phyloP scores from a whole-genome alignment of 306 rosid species.

The Castanea crenata region DNA sequence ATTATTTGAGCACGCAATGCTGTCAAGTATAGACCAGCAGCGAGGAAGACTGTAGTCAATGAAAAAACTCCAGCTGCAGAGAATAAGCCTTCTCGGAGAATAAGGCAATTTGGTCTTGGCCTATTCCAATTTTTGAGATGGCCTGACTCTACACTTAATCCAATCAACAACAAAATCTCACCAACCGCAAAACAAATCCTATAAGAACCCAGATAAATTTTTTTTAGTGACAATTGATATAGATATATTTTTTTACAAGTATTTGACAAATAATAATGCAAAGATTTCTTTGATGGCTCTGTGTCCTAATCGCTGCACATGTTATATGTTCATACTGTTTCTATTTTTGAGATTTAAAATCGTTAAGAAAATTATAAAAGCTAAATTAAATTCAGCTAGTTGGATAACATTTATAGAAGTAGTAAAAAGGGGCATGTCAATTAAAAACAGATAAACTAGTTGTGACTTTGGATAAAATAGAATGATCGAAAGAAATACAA shows the following conservation, averaged over 20 bases:
- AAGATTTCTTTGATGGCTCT: not conserved
- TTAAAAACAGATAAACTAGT: no score
- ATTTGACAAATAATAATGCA: no score
- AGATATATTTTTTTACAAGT: no score
- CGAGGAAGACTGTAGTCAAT: slow-evolving; percentile 68
- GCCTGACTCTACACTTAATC: slow-evolving; percentile 79
- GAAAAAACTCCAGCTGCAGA: slow-evolving; percentile 75
- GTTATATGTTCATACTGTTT: not conserved
- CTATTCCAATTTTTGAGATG: slow-evolving; percentile 70
- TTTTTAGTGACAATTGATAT: not conserved
- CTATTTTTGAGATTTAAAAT: not conserved
- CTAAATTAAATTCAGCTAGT: no score
- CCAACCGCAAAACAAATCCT: slow-evolving; percentile 89
- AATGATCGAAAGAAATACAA: no score
- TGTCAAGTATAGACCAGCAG: slow-evolving; percentile 66
- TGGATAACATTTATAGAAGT: no score
- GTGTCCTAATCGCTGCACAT: not conserved
- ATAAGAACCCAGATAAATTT: not conserved
- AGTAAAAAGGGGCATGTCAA: no score
- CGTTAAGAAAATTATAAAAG: not conserved
- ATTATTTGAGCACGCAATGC: slow-evolving; percentile 64
- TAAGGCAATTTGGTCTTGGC: slow-evolving; percentile 57
- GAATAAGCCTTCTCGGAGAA: slow-evolving; percentile 60
- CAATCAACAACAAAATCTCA: slow-evolving; percentile 74
- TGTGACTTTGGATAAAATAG: no score